A percentile compares a stretch with the other conserved stretches of the same genome.
Evolutionary conservation across 2,329 filamentous ascomycete genomes (phyloP).

Genomic region (Fusarium staphyleae): DNA sequence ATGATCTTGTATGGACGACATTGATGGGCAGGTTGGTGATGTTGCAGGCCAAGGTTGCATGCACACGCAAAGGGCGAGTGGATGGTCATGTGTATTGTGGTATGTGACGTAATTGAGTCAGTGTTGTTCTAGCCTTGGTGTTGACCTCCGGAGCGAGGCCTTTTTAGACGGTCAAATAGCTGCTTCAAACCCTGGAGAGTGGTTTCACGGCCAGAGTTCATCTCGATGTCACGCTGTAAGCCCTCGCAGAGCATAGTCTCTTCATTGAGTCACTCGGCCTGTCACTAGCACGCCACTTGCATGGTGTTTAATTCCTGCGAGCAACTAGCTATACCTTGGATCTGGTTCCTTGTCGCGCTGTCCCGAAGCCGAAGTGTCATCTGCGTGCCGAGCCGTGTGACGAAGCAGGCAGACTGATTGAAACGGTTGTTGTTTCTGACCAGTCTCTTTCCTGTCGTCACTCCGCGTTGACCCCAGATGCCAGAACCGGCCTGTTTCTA

Average conservation of each 20-base stretch:
- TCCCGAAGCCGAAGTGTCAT: background rate
- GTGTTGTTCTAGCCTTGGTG: background rate
- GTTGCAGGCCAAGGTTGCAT: constrained; percentile 5
- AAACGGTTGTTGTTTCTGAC: constrained; percentile 1
- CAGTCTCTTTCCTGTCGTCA: background rate
- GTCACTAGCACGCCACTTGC: constrained; percentile 8
- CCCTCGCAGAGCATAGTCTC: background rate
- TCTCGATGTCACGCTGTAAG: constrained; percentile 4
- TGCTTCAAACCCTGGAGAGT: constrained; percentile 16
- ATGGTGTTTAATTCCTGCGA: background rate
- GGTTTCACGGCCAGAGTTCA: background rate
- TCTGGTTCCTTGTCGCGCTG: background rate
- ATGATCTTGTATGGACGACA: constrained; percentile 33
- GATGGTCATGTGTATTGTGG: background rate
- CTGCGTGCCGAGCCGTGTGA: constrained; percentile 28
- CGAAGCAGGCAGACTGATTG: too few relatives aligned
- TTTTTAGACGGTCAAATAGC: constrained; percentile 1
- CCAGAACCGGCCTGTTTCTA: too few relatives aligned
- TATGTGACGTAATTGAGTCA: constrained; percentile 32
- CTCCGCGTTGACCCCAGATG: too few relatives aligned
- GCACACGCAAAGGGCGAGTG: background rate
- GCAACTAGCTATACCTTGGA: background rate
- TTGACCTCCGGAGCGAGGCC: background rate
- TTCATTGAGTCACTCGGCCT: constrained; percentile 35
- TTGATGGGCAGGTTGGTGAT: constrained; percentile 10